Evolutionary conservation across 2,329 filamentous ascomycete species (phyloP).

Genomic region (Paraconiothyrium brasiliense): DNA sequence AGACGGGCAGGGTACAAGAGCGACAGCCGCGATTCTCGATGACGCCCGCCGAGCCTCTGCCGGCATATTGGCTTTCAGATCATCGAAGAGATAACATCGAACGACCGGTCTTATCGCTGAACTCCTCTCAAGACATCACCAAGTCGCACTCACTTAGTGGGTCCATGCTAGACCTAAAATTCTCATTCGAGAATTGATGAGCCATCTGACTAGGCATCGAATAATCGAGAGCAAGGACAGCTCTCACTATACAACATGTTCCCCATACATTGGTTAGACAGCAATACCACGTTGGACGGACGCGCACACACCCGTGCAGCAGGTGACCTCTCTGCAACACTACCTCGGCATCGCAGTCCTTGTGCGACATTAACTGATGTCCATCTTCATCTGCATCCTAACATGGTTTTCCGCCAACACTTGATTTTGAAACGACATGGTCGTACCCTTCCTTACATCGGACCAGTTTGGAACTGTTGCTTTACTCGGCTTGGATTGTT

Average conservation of each 20-base stretch:
- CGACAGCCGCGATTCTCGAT: not conserved
- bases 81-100: too few relatives aligned
- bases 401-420: not conserved
- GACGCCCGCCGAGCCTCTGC: not conserved
- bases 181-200: too few relatives aligned
- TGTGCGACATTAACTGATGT: too few relatives aligned
- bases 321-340: too few relatives aligned
- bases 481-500: not conserved
- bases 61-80: too few relatives aligned
- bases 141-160: not conserved
- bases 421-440: not conserved
- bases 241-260: not conserved
- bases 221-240: too few relatives aligned
- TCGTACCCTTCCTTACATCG: not conserved
- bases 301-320: not conserved
- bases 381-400: too few relatives aligned
- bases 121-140: not conserved
- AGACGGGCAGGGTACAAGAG: not conserved
- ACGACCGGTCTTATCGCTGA: not conserved
- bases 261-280: not conserved
- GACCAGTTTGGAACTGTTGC: not conserved
- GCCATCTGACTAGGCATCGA: too few relatives aligned
- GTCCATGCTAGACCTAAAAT: too few relatives aligned
- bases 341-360: too few relatives aligned
- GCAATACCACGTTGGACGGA: not conserved